Conservation (phyloP, 805 yeast genomes). For the Metschnikowia reukaufii region DNA sequence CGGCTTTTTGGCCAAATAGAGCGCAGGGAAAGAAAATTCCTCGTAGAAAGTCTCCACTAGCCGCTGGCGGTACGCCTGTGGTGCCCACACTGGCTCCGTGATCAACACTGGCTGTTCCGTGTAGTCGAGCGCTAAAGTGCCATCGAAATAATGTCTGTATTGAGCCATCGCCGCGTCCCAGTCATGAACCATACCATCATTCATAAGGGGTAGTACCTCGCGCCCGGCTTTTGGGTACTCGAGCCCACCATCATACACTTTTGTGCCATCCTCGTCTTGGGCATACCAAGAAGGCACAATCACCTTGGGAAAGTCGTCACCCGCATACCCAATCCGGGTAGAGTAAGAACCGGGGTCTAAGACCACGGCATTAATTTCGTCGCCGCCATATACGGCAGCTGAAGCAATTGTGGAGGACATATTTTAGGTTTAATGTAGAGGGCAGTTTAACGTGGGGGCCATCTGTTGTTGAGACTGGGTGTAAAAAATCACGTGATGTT, state of each 20-base stretch:
- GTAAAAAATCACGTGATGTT: neutral
- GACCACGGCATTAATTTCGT: conserved; percentile 89
- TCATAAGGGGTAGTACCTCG: conserved; percentile 56
- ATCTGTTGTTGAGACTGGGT: neutral
- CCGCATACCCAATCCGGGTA: conserved; percentile 89
- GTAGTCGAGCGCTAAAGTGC: conserved; percentile 51
- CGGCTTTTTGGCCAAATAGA: conserved; percentile 79
- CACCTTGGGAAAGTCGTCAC: conserved; percentile 82
- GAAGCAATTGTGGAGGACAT: conserved; percentile 18
- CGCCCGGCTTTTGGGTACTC: conserved; percentile 50
- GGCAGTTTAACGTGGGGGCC: neutral
- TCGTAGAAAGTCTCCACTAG: conserved; percentile 75
- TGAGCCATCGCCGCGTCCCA: conserved; percentile 86
- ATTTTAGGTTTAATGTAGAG: neutral
- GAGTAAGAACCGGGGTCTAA: conserved; percentile 86
- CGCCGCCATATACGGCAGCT: conserved; percentile 42
- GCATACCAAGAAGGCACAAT: conserved; percentile 69
- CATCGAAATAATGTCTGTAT: conserved; percentile 60
- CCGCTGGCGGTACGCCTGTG: conserved; percentile 61
- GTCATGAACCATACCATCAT: conserved; percentile 65
- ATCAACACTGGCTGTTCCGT: conserved; percentile 72
- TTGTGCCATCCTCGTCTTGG: conserved; percentile 21
- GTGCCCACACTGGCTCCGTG: conserved; percentile 88
- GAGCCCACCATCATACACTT: conserved; percentile 43
- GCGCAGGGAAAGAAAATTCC: conserved; percentile 70